These are phyloP conservation scores for Candida piceae DNA, from an alignment of 805 yeast species.

Conservation along the genomic window DNA sequence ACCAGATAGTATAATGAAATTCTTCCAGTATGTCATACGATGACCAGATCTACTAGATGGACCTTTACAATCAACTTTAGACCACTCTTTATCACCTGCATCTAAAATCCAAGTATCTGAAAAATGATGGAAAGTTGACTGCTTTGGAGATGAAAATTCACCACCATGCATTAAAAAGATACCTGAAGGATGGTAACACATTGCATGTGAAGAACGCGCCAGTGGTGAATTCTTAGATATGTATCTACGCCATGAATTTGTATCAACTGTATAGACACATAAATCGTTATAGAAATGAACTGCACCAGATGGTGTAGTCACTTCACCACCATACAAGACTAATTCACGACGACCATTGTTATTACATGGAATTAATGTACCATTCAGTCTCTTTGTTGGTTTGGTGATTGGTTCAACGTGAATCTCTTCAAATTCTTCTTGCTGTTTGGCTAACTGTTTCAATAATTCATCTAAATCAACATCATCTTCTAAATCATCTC, in stretches of 20 bases:
- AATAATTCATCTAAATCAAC: slow-evolving; percentile 81
- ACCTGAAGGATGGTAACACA: slow-evolving; percentile 91
- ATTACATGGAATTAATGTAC: slow-evolving; percentile 72
- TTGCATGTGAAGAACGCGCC: slow-evolving; percentile 90
- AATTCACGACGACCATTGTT: slow-evolving; percentile 72
- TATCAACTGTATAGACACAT: slow-evolving; percentile 65
- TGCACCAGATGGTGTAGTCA: slow-evolving; percentile 41
- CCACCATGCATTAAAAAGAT: slow-evolving; percentile 87
- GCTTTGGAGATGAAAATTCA: slow-evolving; percentile 95
- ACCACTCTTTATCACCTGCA: slow-evolving; percentile 81
- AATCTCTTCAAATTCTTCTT: slow-evolving; percentile 71
- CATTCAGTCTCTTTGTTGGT: slow-evolving; percentile 70
- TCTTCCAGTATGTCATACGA: slow-evolving; percentile 87
- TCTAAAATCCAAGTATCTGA: slow-evolving; percentile 96
- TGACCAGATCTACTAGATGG: slow-evolving; percentile 93
- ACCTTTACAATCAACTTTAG: slow-evolving; percentile 71
- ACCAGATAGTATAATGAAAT: slow-evolving; percentile 78
- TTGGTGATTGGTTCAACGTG: slow-evolving; percentile 49
- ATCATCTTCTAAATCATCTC: slow-evolving; percentile 76
- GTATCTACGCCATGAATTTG: slow-evolving; percentile 74
- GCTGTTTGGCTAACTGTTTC: slow-evolving; percentile 73
- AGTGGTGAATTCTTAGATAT: slow-evolving; percentile 84
- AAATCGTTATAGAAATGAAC: slow-evolving; percentile 77
- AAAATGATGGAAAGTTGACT: slow-evolving; percentile 90
- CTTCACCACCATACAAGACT: slow-evolving; percentile 87